Evolutionary conservation across 1,284 basidiomycete genomes (phyloP).

Genomic region (Heterobasidion occidentale): DNA sequence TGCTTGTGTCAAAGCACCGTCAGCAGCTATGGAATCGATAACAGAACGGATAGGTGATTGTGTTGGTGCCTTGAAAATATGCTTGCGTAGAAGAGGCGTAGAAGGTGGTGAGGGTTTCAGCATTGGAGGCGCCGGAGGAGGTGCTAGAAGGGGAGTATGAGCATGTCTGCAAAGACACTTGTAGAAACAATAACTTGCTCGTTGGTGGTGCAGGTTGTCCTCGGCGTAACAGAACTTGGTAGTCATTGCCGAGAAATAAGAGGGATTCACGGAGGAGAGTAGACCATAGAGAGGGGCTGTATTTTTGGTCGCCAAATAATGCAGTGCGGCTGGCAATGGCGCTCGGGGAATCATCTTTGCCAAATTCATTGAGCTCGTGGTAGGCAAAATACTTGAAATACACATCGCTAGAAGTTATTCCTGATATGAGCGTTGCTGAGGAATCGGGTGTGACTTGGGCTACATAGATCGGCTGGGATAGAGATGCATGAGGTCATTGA

Average conservation of each 20-base stretch:
- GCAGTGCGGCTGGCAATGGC: slow-evolving; percentile 38
- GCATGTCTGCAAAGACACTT: neutral
- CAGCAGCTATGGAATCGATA: slow-evolving; percentile 47
- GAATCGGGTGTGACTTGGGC: slow-evolving; percentile 37
- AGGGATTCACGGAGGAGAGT: slow-evolving; percentile 52
- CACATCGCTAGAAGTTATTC: slow-evolving; percentile 39
- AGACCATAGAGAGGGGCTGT: slow-evolving; percentile 57
- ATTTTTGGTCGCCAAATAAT: slow-evolving; percentile 66
- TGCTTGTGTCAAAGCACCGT: slow-evolving; percentile 44
- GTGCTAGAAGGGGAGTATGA: slow-evolving; percentile 13
- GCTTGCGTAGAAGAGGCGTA: slow-evolving; percentile 39
- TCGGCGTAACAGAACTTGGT: slow-evolving; percentile 45
- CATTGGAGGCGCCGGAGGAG: slow-evolving; percentile 16
- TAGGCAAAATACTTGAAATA: slow-evolving; percentile 53
- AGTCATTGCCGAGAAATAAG: slow-evolving; percentile 55
- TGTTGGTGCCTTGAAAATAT: slow-evolving; percentile 33
- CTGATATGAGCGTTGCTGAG: slow-evolving; percentile 49
- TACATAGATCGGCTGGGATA: slow-evolving; percentile 33
- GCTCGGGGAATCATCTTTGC: slow-evolving; percentile 29
- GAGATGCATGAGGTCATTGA: neutral
- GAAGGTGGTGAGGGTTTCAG: slow-evolving; percentile 16
- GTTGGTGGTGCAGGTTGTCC: slow-evolving; percentile 33
- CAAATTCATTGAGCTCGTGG: slow-evolving; percentile 40
- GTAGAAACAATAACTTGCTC: slow-evolving; percentile 17
- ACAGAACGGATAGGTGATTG: slow-evolving; percentile 41